phyloP scores from a whole-genome alignment of 768 basidiomycete species.

The Pleurotus tuoliensis region DNA sequence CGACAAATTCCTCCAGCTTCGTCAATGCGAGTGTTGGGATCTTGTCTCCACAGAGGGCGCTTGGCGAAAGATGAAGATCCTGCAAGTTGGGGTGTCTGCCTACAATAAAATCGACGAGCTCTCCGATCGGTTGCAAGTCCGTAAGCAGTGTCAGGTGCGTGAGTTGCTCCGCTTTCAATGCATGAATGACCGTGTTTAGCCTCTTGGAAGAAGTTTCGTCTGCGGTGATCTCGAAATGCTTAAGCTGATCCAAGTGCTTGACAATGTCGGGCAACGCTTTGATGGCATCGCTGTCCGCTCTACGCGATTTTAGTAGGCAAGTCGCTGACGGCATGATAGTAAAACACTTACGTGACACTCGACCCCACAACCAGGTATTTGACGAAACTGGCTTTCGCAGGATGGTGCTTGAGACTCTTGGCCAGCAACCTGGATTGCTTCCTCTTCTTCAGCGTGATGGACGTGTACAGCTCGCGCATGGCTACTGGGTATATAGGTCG shows the following conservation, averaged over 20 bases:
- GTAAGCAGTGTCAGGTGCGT: neutral
- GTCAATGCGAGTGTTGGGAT: neutral
- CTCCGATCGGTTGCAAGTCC: neutral
- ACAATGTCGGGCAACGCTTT: neutral
- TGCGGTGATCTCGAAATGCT: neutral
- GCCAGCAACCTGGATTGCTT: neutral
- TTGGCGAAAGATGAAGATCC: neutral
- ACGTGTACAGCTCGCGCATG: neutral
- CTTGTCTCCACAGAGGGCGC: neutral
- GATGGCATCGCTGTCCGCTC: neutral
- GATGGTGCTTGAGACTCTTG: neutral
- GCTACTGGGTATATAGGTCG: neutral
- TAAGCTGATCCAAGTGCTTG: neutral
- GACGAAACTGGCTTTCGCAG: neutral
- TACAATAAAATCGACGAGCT: neutral
- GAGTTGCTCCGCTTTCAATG: neutral
- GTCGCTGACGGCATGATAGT: too few species aligned
- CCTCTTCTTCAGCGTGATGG: neutral
- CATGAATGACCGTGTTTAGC: neutral
- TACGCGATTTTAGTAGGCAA: too few species aligned
- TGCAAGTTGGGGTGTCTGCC: neutral
- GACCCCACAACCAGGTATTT: neutral
- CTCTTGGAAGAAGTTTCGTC: neutral
- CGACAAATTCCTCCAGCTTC: neutral
- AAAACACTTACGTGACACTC: too few species aligned